Base-by-base conservation (phyloP, 148 eudicot genomes). In the Cornus controversa region DNA sequence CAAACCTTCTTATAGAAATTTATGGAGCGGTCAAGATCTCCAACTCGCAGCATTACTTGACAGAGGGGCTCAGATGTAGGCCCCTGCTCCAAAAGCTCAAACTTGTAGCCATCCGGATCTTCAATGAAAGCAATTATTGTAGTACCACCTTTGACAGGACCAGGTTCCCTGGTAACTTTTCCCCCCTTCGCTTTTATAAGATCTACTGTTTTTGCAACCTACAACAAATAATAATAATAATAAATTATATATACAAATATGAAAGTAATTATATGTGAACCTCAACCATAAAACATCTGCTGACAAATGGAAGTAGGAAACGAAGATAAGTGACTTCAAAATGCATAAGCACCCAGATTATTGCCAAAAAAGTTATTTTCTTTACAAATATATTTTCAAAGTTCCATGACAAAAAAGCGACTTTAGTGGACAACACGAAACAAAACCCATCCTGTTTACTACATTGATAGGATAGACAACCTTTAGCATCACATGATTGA, bases 101-200 rank as follows among this genome's bases (percentile, higher is more conserved):
- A 94, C 23, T 71, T 87, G 67, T 92, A 94, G 67, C 97, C 97
- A 82, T 88, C 90, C 70, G 95, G 95, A 84, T 94, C 98, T 85
- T 91, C 88, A 7, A 92, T 68, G 70, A 84, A 84, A 45, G 97
- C 98, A 62, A 82, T 75, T 16, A 81, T 67, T n/a, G 90, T 78
- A 77, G 76, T 83, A 53, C 92, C 93, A 81, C 87, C 97, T 81
- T 92, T 83, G 74, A 82, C 91, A 22, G 91, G 90, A 75, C 93
- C 89, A 75, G 98, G 97, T 75, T 89, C 97, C 82, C 81, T 78
- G 13, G 81, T 88, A 58, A 94, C 92, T 77, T 80, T 91, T 62
- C 97, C 97, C 42, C 98, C 95, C 84, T 91, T 92, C 20, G 88
- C 88, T 84, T 84, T 88, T 53, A 94, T 74, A 36, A 89, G 89